Evolutionary conservation across 2,329 filamentous ascomycete genomes (phyloP), one percentile per base, ranked within the genome.

Genomic region (Pseudonectria foliicola): DNA sequence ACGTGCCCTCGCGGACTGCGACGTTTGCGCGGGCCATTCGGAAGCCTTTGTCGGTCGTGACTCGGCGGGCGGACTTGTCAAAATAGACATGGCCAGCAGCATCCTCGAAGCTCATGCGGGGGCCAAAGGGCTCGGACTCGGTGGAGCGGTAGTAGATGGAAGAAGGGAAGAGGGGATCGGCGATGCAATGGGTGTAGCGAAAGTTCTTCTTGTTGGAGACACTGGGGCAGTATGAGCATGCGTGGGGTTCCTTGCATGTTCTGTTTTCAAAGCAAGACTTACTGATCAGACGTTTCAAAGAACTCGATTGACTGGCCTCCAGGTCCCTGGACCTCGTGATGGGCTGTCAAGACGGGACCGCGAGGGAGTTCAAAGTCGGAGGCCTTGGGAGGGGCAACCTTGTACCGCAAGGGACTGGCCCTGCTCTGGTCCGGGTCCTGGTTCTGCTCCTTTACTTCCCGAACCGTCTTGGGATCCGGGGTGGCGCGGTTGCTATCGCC

Each of bases 1-100:
- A 87, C 23, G 85, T 77, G 1, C 92, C 92, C 60, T 96, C 85
- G 29, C 92, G 73, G 4, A 89, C 85, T 15, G 85, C 87, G 1
- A 96, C 82, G 52, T 98, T 98, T 10, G 86, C 88, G 26, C 90
- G 78, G 3, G 85, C 82, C 71, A 90, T 92, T 39, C 93, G 77
- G 71, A 92, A 95, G 7, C 92, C 89, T 60, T 94, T 94, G 48
- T 90, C 81, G 11, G 92, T 94, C 1, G 85, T 94, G 34, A 95
- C 77, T 31, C 87, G 79, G 13, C 74, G 76, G 7, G 82, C 88
- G 25, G 77, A 73, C 42, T 77, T 75, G 53, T 88, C 82, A 54
- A 95, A 87, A 54, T 82, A 84, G 57, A 95, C 85, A 56, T 85
- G 84, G 8, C 81, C 79, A 24, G 90, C 85, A 24, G 85, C 82